Percentiles rank a stretch among this genome's conserved stretches.
These are phyloP conservation scores for Neurospora sp. DNA, from an alignment of 2,329 filamentous ascomycete species.

Conservation along the genomic window DNA sequence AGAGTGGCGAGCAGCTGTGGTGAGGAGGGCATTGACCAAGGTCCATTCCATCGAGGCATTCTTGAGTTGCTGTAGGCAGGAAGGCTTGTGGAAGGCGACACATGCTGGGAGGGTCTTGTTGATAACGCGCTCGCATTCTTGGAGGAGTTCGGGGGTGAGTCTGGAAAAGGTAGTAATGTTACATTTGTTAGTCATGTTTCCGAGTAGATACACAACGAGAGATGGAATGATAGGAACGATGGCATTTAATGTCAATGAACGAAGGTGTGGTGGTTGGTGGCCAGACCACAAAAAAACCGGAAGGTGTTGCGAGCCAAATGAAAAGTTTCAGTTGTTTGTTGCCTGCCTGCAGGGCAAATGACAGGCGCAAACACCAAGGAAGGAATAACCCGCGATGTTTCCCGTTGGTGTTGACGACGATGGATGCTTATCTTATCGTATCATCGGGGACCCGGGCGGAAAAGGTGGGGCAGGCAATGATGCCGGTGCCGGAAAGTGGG, in stretches of 20 bases:
- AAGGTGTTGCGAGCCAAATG: not conserved
- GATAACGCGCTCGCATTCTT: slow-evolving; percentile 52
- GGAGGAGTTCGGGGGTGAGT: slow-evolving; percentile 47
- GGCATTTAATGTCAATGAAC: not conserved
- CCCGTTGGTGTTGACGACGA: not conserved
- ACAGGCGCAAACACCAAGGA: not conserved
- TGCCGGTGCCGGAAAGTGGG: not conserved
- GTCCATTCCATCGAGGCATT: slow-evolving; percentile 44
- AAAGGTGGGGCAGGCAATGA: not conserved
- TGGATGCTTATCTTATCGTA: not conserved
- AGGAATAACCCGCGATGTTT: not conserved
- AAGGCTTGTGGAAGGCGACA: slow-evolving; percentile 54
- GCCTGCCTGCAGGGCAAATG: not conserved
- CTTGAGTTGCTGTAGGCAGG: slow-evolving; percentile 52
- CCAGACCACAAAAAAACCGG: not conserved
- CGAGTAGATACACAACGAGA: not conserved
- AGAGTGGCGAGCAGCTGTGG: slow-evolving; percentile 47
- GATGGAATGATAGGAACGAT: not conserved
- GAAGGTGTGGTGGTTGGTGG: not conserved
- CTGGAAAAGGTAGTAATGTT: slow-evolving; percentile 16
- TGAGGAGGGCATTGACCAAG: slow-evolving; percentile 48
- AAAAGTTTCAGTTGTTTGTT: not conserved
- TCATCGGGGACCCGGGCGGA: not conserved
- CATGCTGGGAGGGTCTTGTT: slow-evolving; percentile 52
- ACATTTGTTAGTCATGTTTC: slow-evolving; percentile 5